Conservation (phyloP, 176 grass and related monocot genomes). For the Triticum urartu region DNA sequence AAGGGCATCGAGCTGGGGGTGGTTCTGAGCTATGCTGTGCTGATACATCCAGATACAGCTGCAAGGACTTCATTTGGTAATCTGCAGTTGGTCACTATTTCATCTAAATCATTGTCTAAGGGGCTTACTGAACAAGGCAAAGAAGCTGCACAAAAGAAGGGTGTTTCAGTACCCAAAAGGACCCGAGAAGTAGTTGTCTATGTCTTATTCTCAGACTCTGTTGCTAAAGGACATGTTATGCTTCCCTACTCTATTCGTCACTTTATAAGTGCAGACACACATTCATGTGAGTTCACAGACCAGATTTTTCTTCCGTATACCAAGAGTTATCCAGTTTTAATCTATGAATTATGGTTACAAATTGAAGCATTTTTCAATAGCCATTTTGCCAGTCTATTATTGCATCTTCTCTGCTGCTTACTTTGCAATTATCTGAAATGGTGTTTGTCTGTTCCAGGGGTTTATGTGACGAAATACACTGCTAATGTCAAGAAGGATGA, state of each 20-base stretch:
- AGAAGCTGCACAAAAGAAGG: conserved; percentile 56
- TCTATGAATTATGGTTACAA: background rate
- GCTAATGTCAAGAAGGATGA: conserved; percentile 55
- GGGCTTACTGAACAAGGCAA: conserved; percentile 52
- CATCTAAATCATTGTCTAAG: conserved; percentile 60
- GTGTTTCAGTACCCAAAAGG: conserved; percentile 51
- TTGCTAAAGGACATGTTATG: conserved; percentile 88
- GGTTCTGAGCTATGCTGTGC: conserved; percentile 62
- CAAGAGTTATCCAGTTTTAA: conserved; percentile 9
- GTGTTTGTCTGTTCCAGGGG: conserved; percentile 53
- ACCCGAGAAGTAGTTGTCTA: conserved; percentile 48
- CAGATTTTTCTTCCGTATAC: conserved; percentile 20
- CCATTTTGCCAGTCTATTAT: conserved; percentile 10
- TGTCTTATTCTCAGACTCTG: conserved; percentile 65
- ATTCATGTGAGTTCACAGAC: conserved; percentile 78
- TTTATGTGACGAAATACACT: conserved; percentile 62
- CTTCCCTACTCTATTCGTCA: conserved; percentile 75
- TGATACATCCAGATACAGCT: conserved; percentile 90
- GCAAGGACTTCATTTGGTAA: conserved; percentile 63
- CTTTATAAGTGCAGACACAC: conserved; percentile 68
- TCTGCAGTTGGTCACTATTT: conserved; percentile 72
- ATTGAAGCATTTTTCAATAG: conserved; percentile 9
- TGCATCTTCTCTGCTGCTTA: background rate
- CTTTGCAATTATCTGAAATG: conserved; percentile 27
- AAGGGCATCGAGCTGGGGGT: conserved; percentile 62